Conservation (phyloP, 805 yeast species). For the Ogataea polymorpha region DNA sequence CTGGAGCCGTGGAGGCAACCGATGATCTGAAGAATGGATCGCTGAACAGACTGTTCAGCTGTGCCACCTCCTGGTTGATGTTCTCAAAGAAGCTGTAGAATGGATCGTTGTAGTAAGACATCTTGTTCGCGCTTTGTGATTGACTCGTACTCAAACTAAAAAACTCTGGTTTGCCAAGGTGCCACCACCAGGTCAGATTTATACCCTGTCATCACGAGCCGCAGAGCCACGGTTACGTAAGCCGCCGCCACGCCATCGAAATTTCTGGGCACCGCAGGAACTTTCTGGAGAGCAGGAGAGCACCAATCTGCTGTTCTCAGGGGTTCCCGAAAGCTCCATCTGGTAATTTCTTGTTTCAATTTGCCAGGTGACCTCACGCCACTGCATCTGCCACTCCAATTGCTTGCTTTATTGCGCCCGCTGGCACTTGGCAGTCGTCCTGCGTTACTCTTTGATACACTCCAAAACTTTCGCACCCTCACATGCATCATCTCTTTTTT, state of each 20-base stretch:
- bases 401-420: too few species aligned
- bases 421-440: too few species aligned
- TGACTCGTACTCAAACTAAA: neutral
- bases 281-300: neutral
- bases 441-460: too few species aligned
- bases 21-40: constrained; percentile 24
- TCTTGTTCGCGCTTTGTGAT: neutral
- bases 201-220: constrained; percentile 1
- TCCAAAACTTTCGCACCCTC: too few species aligned
- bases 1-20: constrained; percentile 1
- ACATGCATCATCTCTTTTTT: too few species aligned
- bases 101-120: constrained; percentile 33
- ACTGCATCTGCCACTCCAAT: too few species aligned
- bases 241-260: constrained; percentile 7
- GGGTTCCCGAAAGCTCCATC: neutral
- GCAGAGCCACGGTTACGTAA: constrained; percentile 3
- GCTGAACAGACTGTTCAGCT: constrained; percentile 35
- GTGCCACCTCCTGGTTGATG: constrained; percentile 40
- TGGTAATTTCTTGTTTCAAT: neutral
- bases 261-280: constrained; percentile 7
- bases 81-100: constrained; percentile 43
- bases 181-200: neutral
- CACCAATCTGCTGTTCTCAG: neutral
- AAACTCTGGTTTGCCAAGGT: neutral
- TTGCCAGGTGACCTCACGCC: neutral